Base-by-base conservation (phyloP, 257 asterid species). In the Solanum clarkiae region DNA sequence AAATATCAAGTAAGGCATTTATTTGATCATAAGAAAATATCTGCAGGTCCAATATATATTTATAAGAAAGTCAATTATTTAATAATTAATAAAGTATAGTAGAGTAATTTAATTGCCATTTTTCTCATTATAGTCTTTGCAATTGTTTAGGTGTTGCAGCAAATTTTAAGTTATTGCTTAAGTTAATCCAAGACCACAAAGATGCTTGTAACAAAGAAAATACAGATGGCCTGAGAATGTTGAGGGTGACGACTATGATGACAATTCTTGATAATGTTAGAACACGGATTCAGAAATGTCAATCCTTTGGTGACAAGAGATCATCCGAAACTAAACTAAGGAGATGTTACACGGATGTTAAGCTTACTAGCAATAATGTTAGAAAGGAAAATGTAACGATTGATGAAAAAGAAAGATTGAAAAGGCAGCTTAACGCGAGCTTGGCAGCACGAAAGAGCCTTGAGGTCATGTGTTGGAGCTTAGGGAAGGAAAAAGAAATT, bases 161-260 rank as follows among this genome's bases (percentile, higher is more conserved):
- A 45, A 89, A 90, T 55, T 85, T 94, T 40, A 93, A 93, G 88
- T 81, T 95, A 55, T 80, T 95, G 8, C 69, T 95, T 83, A 94
- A 95, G 84, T 89, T 95, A 49, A 92, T 94, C 84, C 91, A 95
- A 82, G 98, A 94, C 36, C 98, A 95, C 88, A 91, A 94, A 88
- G 91, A 90, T 44, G 95, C 95, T 11, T 92, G 93, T 70, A 84
- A 87, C 40, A 93, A 89, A 83, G 92, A 89, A 66, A 88, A 86
- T 32, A 91, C 88, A 11, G 98, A 93, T 88, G 89, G 92, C 65
- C 80, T 97, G 13, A 91, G 95, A 84, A 94, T 91, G 95, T 91
- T 95, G 80, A 91, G 98, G 91, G 98, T 95, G 85, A 97, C 96
- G 22, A 92, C 95, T 36, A 95, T 95, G 96, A 89, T 95, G 91